phyloP scores from a whole-genome alignment of 2,329 filamentous ascomycete genomes.

The Exutisphaerella laricina region DNA sequence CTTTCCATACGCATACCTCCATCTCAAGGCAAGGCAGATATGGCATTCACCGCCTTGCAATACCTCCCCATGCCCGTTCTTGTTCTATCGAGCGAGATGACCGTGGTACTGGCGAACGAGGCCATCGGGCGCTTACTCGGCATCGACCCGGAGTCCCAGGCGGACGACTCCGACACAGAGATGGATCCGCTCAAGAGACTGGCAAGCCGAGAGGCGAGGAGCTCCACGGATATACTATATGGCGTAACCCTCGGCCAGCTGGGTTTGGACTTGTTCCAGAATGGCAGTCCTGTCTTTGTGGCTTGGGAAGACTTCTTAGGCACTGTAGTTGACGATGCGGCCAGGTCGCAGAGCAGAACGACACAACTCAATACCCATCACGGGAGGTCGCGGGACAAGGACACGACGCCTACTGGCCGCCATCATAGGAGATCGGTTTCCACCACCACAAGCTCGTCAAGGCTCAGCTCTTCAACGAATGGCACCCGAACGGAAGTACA shows the following conservation, averaged over 20 bases:
- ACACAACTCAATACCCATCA: slow-evolving; percentile 29
- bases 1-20: slow-evolving; percentile 34
- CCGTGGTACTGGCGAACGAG: slow-evolving; percentile 67
- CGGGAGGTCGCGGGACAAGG: slow-evolving; percentile 14
- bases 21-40: slow-evolving; percentile 28
- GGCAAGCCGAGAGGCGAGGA: slow-evolving; percentile 28
- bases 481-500: slow-evolving; percentile 42
- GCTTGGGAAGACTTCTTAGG: slow-evolving; percentile 48
- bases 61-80: slow-evolving; percentile 68
- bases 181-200: slow-evolving; percentile 17
- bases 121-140: slow-evolving; percentile 66
- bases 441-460: slow-evolving; percentile 7
- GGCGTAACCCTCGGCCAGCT: slow-evolving; percentile 64
- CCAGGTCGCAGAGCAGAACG: slow-evolving; percentile 24
- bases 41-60: slow-evolving; percentile 63
- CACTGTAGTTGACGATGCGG: slow-evolving; percentile 39
- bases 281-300: slow-evolving; percentile 51
- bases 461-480: slow-evolving; percentile 2
- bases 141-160: slow-evolving; percentile 40
- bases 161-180: slow-evolving; percentile 6
- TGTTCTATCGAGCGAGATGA: slow-evolving; percentile 63
- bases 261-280: slow-evolving; percentile 67
- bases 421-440: slow-evolving; percentile 22
- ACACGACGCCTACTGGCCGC: slow-evolving; percentile 18
- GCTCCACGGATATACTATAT: slow-evolving; percentile 54